phyloP scores from a whole-genome alignment of 2,329 filamentous ascomycete genomes.

The Ophiostoma piceae region DNA sequence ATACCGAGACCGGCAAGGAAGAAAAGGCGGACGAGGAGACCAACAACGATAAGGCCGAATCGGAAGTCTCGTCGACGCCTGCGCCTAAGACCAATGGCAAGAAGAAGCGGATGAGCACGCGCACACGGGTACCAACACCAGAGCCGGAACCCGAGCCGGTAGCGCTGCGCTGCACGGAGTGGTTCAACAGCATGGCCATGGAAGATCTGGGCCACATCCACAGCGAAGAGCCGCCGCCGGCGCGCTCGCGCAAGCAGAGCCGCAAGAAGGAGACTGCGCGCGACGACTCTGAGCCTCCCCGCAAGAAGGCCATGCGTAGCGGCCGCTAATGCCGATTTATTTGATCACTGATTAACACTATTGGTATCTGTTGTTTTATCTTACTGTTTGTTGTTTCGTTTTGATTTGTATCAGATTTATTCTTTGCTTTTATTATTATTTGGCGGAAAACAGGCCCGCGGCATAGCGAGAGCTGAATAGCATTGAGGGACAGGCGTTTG shows the following conservation, averaged over 20 bases:
- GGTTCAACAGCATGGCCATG: slow-evolving; percentile 53
- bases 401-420: not conserved
- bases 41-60: slow-evolving; percentile 16
- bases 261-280: slow-evolving; percentile 43
- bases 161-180: slow-evolving; percentile 47
- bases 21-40: slow-evolving; percentile 27
- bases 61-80: not conserved
- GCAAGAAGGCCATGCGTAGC: slow-evolving; percentile 27
- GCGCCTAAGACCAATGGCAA: slow-evolving; percentile 36
- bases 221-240: slow-evolving; percentile 50
- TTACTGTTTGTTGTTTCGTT: not conserved
- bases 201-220: slow-evolving; percentile 55
- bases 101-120: slow-evolving; percentile 44
- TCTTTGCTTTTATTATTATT: not conserved
- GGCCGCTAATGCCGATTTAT: not conserved
- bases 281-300: slow-evolving; percentile 28
- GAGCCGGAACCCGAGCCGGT: slow-evolving; percentile 43
- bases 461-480: not conserved
- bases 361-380: not conserved
- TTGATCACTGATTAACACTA: not conserved
- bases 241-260: slow-evolving; percentile 46
- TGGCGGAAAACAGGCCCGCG: not conserved
- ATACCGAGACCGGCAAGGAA: slow-evolving; percentile 29
- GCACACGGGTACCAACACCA: slow-evolving; percentile 40
- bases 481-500: not conserved